Evolutionary conservation across 768 basidiomycete species (phyloP).

Genomic region (Termitomyces sp.): DNA sequence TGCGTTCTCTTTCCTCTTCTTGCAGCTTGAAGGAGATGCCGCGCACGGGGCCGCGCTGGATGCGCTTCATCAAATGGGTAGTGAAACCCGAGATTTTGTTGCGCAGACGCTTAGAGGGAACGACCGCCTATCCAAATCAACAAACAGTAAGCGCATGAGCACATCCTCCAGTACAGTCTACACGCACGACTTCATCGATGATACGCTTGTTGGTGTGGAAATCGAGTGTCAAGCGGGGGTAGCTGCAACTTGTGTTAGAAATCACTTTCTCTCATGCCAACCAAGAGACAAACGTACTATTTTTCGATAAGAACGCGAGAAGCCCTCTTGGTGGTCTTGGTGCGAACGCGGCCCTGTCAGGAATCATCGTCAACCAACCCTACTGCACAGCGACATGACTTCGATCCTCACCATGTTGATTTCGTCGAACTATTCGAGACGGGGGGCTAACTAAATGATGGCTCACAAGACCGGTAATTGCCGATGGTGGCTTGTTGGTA

Average conservation of each 20-base stretch:
- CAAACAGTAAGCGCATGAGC: neutral
- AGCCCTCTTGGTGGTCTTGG: slow-evolving; percentile 99
- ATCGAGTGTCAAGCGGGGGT: slow-evolving; percentile 97
- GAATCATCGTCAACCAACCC: neutral
- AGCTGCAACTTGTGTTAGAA: slow-evolving; percentile 42
- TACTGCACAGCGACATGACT: neutral
- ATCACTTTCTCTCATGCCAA: neutral
- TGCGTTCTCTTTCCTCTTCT: slow-evolving; percentile 98
- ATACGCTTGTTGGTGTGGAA: slow-evolving; percentile 99
- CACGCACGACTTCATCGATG: slow-evolving; percentile 88
- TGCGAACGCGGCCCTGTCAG: slow-evolving; percentile 93
- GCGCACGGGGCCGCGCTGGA: slow-evolving; percentile 95
- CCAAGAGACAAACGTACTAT: slow-evolving; percentile 59
- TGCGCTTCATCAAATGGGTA: slow-evolving; percentile 99
- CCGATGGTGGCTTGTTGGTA: slow-evolving; percentile 36
- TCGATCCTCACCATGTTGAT: slow-evolving; percentile 45
- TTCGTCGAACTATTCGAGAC: slow-evolving; percentile 17
- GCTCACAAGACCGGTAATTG: slow-evolving; percentile 19
- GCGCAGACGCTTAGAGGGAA: slow-evolving; percentile 97
- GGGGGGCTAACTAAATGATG: neutral
- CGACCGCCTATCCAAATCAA: slow-evolving; percentile 57
- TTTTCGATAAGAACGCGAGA: slow-evolving; percentile 99
- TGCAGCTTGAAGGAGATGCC: slow-evolving; percentile 99
- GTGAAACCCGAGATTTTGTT: slow-evolving; percentile 99
- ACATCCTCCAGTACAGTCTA: neutral